Evolutionary conservation across 2,329 filamentous ascomycete genomes (phyloP).

Genomic region (Claviceps africana): DNA sequence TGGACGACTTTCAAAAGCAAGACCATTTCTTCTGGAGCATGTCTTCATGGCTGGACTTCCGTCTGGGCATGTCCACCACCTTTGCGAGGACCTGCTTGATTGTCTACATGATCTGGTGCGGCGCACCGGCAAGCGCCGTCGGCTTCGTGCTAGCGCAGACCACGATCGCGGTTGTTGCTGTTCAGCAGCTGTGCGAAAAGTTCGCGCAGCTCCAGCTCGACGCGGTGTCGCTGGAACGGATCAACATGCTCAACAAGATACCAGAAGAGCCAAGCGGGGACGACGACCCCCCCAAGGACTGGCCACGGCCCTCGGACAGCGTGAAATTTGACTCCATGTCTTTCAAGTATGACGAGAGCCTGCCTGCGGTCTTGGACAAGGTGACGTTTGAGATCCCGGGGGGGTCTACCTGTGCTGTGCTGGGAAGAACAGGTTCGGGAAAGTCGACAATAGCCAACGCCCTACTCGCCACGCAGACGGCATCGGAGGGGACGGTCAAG

Average conservation of each 20-base stretch:
- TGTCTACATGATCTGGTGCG: slow-evolving; percentile 57
- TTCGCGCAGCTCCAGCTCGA: slow-evolving; percentile 85
- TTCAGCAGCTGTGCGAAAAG: slow-evolving; percentile 51
- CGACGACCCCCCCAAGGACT: slow-evolving; percentile 55
- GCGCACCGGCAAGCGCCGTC: slow-evolving; percentile 63
- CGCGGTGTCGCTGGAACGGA: slow-evolving; percentile 78
- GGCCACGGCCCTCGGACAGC: slow-evolving; percentile 59
- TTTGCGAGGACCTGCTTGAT: slow-evolving; percentile 61
- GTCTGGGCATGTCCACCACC: slow-evolving; percentile 50
- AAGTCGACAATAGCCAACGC: slow-evolving; percentile 63
- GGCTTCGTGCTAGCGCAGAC: slow-evolving; percentile 63
- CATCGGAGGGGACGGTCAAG: slow-evolving; percentile 33
- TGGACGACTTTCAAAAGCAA: slow-evolving; percentile 84
- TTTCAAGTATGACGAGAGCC: slow-evolving; percentile 63
- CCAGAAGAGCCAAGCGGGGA: slow-evolving; percentile 59
- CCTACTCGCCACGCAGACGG: slow-evolving; percentile 41
- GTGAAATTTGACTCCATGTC: slow-evolving; percentile 67
- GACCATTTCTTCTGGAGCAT: slow-evolving; percentile 93
- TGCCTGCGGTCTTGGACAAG: slow-evolving; percentile 57
- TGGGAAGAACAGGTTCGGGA: slow-evolving; percentile 73
- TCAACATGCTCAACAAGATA: slow-evolving; percentile 67
- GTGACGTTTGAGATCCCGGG: slow-evolving; percentile 60
- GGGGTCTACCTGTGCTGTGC: slow-evolving; percentile 48
- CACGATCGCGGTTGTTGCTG: slow-evolving; percentile 20
- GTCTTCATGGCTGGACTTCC: slow-evolving; percentile 71